Evolutionary conservation across 2,329 filamentous ascomycete species (phyloP), one percentile per base, ranked within the genome.

Genomic region (Colletotrichum liaoningense): DNA sequence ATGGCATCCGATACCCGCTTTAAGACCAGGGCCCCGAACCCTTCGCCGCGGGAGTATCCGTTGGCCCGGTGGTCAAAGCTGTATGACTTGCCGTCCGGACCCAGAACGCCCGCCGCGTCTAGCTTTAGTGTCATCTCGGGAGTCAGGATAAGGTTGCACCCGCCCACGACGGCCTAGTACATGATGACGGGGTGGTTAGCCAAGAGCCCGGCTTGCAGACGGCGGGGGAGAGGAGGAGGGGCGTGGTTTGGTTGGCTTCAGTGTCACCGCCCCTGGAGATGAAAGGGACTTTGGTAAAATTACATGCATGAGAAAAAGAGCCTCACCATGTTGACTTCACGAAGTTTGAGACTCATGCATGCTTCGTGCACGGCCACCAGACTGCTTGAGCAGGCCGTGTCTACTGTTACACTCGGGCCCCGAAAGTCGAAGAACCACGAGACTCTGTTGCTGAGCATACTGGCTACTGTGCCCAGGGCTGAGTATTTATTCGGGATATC

Each of bases 1-100:
- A 91, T 68, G 0, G 90, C 90, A 1, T 83, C 78, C 5, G 77
- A 79, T 1, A 91, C 76, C 1, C 78, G 81, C 77, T 91, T 91
- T 0, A 92, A 74, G 0, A 91, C 79, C 0, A 91, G 74, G 0
- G 82, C 80, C 0, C 84, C 84, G 12, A 89, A 78, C 0, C 88
- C 89, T 64, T 91, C 90, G 0, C 80, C 81, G 12, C 80, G 73
- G 3, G 75, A 78, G 52, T 81, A 83, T 0, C 82, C 81, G 28
- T 84, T 79, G 0, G 78, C 81, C 0, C 79, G 69, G 12, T 76
- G 56, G n/a, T 83, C 81, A 19, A 81, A 83, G 19, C 78, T 79
- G 54, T 78, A 78, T 12, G 77, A 82, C 7, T 75, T 75, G n/a
- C 82, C 80, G 3, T 83, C 80, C 5, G 82, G 79, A 0, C 77